These are phyloP conservation scores for Bromus sterilis DNA, from an alignment of 176 grass and related monocot genomes.

Conservation along the genomic window DNA sequence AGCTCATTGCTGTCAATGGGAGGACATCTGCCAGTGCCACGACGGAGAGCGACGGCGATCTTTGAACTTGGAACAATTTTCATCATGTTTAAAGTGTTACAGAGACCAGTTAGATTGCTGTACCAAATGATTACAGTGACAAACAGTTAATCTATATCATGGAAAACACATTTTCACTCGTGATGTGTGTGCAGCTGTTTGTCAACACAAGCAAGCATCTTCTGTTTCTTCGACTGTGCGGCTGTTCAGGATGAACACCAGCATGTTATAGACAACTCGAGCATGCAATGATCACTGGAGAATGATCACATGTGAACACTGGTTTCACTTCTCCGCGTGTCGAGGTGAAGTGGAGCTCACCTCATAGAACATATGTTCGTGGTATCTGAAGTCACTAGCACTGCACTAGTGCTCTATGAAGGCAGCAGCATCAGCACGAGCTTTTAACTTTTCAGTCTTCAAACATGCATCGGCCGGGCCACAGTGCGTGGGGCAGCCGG, in stretches of 20 bases:
- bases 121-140: background rate
- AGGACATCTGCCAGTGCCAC: conserved; percentile 27
- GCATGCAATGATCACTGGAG: background rate
- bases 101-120: background rate
- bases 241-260: background rate
- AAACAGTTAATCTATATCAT: background rate
- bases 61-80: conserved; percentile 12
- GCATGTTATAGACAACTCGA: background rate
- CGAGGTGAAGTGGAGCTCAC: background rate
- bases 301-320: background rate
- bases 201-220: no score
- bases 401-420: no score
- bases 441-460: no score
- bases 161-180: background rate
- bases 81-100: background rate
- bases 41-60: conserved; percentile 33
- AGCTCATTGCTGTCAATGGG: conserved; percentile 77
- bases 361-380: background rate
- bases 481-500: no score
- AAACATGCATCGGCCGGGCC: no score
- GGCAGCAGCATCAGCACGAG: no score
- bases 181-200: background rate
- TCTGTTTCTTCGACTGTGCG: background rate
- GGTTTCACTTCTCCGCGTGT: background rate
- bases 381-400: no score